A percentile compares a stretch with the other conserved stretches of the same genome.
These are phyloP conservation scores for Mollisia scopiformis DNA, from an alignment of 2,329 filamentous ascomycete genomes.

Conservation along the genomic window DNA sequence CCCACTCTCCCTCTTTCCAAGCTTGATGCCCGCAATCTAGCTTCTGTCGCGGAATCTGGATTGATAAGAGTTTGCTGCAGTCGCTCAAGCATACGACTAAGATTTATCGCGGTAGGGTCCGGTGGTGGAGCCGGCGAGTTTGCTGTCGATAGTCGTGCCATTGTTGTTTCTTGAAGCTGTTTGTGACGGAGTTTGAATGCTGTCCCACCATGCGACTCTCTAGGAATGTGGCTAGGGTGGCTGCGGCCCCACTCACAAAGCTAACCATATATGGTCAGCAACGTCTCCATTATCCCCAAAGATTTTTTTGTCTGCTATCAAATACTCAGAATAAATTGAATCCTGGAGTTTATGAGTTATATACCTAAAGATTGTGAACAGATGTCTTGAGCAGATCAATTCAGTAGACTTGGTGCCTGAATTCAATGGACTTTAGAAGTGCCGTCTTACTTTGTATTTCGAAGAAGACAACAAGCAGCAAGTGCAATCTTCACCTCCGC, in stretches of 20 bases:
- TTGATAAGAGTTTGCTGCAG: slow-evolving; percentile 68
- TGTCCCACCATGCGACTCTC: not conserved
- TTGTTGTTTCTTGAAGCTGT: slow-evolving; percentile 7
- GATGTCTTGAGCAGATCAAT: too few relatives aligned
- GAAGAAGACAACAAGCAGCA: too few relatives aligned
- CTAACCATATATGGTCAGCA: not conserved
- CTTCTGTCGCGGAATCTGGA: slow-evolving; percentile 61
- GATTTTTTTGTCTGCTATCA: too few relatives aligned
- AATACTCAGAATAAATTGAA: too few relatives aligned
- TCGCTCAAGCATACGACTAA: slow-evolving; percentile 66
- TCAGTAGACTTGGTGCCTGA: too few relatives aligned
- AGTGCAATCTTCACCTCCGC: too few relatives aligned
- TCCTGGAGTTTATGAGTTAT: too few relatives aligned
- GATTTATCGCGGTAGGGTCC: slow-evolving; percentile 42
- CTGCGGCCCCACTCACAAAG: not conserved
- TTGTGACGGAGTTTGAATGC: not conserved
- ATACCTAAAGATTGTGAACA: too few relatives aligned
- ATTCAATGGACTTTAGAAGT: too few relatives aligned
- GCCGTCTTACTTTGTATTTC: too few relatives aligned
- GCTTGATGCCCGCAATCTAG: slow-evolving; percentile 59
- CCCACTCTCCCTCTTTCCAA: slow-evolving; percentile 66
- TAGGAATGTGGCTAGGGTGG: slow-evolving; percentile 2
- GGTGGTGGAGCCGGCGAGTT: slow-evolving; percentile 11
- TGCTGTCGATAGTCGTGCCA: slow-evolving; percentile 32
- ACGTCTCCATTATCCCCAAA: too few relatives aligned